Evolutionary conservation across 2,329 filamentous ascomycete genomes (phyloP).

Genomic region (Colletotrichum cordylinicola): DNA sequence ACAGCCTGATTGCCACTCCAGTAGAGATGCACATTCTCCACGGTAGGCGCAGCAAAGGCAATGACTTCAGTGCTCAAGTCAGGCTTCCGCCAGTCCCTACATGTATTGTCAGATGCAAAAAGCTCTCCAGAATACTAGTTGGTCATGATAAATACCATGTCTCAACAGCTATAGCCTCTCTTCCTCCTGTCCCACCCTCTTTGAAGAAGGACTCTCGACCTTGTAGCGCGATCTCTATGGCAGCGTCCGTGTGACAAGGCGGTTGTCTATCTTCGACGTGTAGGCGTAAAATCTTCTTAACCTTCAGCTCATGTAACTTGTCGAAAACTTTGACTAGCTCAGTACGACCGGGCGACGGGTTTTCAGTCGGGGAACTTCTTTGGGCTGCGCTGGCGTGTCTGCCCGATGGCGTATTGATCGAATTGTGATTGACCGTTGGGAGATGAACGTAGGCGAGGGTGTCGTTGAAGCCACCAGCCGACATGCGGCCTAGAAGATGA

Average conservation of each 20-base stretch:
- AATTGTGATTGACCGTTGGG: neutral
- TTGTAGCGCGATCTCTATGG: neutral
- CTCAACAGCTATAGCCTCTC: neutral
- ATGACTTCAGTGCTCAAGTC: neutral
- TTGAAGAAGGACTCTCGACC: neutral
- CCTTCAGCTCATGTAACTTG: neutral
- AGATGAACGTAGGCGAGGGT: neutral
- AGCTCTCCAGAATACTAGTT: neutral
- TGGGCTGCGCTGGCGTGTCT: neutral
- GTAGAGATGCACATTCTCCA: neutral
- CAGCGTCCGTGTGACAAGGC: neutral
- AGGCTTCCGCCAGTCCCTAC: neutral
- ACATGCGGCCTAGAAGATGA: neutral
- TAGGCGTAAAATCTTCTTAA: neutral
- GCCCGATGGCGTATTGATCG: accelerated
- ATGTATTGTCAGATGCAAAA: neutral
- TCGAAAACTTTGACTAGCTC: neutral
- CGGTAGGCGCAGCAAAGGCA: neutral
- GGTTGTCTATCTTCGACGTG: neutral
- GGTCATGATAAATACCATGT: neutral
- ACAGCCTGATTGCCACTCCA: neutral
- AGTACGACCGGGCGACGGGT: neutral
- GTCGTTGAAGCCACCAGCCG: neutral
- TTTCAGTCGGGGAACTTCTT: neutral
- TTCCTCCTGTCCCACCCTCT: neutral